Base-by-base conservation (phyloP, 306 rosid species). In the Dryas drummondii region DNA sequence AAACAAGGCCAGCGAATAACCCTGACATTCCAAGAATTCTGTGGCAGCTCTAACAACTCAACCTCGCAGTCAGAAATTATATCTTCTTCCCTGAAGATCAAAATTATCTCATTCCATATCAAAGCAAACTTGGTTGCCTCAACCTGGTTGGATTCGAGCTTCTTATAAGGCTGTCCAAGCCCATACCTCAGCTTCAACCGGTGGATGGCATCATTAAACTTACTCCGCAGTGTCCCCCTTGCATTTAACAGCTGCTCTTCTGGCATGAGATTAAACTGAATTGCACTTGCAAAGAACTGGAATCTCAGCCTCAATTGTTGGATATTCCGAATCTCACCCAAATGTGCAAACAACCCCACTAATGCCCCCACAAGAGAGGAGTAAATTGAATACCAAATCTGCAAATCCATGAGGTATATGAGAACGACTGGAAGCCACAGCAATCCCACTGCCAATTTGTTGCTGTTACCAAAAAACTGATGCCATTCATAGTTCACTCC, bases 1-100 rank as follows among this genome's bases (percentile, higher is more conserved):
- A 93, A 91, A 78, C 94, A 88, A 45, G 98, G 97, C 98, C 98
- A 93, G 61, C 97, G 97, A 72, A 93, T 86, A 60, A 94, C 98
- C 84, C 90, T 84, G 78, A 91, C 91, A 83, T 86, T 86, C 97
- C 98, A 91, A 73, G 98, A 88, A 82, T 88, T 88, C 74, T 75
- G 93, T 13, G 97, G 96, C 75, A 94, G 72, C 87, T 94, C 97
- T 83, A 94, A 74, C 77, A 94, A 85, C 87, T 94, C 98, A 50
- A 87, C 74, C 86, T 94, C 98, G 9, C 52, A 37, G 86, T 94
- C 98, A 75, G 97, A 94, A 78, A 94, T 81, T 14, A 94, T 88
- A 82, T 94, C 98, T 85, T 94, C 98, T 87, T 94, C 98, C 86
- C 98, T 87, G 82, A 94, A 94, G 73, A 85, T 88, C 66, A 80